Evolutionary conservation across 768 basidiomycete genomes (phyloP).

Genomic region (Glaciozyma martinii): DNA sequence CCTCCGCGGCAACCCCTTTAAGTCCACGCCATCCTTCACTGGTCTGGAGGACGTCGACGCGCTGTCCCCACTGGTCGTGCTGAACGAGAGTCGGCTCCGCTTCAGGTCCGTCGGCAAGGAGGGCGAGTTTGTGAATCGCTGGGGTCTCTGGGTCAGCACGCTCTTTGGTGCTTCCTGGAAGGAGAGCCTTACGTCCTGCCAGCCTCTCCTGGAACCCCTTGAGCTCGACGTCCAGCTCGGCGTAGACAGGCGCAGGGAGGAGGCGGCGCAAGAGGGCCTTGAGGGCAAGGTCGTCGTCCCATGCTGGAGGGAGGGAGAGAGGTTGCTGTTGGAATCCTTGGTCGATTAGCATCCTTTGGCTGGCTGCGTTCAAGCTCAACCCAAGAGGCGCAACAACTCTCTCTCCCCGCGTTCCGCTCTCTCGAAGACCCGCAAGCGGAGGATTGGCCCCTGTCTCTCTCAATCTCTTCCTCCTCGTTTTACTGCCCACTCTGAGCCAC

Average conservation of each 20-base stretch:
- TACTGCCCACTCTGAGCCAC: too few species aligned
- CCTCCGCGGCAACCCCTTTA: slow-evolving; percentile 54
- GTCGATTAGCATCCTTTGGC: slow-evolving; percentile 40
- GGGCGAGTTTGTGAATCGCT: neutral
- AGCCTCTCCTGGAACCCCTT: slow-evolving; percentile 46
- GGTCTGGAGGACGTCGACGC: slow-evolving; percentile 58
- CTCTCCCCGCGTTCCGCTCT: too few species aligned
- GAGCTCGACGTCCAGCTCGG: slow-evolving; percentile 44
- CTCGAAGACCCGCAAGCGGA: too few species aligned
- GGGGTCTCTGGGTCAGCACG: neutral
- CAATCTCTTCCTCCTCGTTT: too few species aligned
- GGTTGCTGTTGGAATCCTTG: slow-evolving; percentile 52
- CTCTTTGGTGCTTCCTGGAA: rapidly evolving
- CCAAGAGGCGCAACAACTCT: too few species aligned
- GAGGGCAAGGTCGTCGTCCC: slow-evolving; percentile 50
- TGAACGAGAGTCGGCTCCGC: slow-evolving; percentile 46
- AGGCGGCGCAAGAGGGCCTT: slow-evolving; percentile 54
- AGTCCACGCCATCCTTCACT: slow-evolving; percentile 65
- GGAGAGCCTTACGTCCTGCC: slow-evolving; percentile 41
- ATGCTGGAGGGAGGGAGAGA: slow-evolving; percentile 3
- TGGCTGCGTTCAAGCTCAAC: too few species aligned
- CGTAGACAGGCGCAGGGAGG: slow-evolving; percentile 46
- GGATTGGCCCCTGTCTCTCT: too few species aligned
- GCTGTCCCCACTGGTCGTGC: slow-evolving; percentile 64
- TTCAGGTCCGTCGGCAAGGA: slow-evolving; percentile 39